phyloP scores from a whole-genome alignment of 2,329 filamentous ascomycete species.

The Aspergillus sergii region DNA sequence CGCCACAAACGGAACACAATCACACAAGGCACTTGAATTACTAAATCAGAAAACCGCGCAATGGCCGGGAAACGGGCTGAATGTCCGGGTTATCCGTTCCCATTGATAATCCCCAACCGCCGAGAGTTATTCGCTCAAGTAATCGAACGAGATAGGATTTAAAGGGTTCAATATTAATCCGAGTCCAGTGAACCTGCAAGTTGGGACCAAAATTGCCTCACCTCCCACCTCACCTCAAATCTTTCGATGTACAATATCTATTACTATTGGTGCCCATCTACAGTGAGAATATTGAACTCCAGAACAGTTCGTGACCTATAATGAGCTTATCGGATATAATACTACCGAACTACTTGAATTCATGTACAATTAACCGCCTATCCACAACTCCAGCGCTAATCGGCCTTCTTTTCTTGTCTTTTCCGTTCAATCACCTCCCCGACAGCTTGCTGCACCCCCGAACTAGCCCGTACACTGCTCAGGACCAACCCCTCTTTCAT shows the following conservation, averaged over 20 bases:
- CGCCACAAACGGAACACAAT: constrained; percentile 21
- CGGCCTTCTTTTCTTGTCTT: constrained; percentile 41
- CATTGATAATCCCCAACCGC: not conserved
- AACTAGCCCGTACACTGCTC: constrained; percentile 77
- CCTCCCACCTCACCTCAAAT: not conserved
- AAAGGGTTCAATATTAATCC: not conserved
- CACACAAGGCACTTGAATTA: not conserved
- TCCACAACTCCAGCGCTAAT: constrained; percentile 12
- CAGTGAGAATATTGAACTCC: not conserved
- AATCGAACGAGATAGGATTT: not conserved
- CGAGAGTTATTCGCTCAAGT: not conserved
- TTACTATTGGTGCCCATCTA: not conserved
- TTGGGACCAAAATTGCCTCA: not conserved
- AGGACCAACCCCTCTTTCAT: constrained; percentile 87
- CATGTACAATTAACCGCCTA: constrained; percentile 2
- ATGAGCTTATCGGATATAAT: not conserved
- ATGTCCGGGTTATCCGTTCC: not conserved
- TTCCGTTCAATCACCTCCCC: constrained; percentile 66
- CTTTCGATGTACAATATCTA: not conserved
- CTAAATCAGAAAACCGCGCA: constrained; percentile 2
- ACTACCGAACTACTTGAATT: no score
- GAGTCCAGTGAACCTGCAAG: not conserved
- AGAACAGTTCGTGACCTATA: not conserved
- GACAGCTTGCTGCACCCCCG: constrained; percentile 80
- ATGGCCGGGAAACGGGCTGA: not conserved